phyloP scores from a whole-genome alignment of 352 stramenopile species.

The Globisporangium mamillatum region DNA sequence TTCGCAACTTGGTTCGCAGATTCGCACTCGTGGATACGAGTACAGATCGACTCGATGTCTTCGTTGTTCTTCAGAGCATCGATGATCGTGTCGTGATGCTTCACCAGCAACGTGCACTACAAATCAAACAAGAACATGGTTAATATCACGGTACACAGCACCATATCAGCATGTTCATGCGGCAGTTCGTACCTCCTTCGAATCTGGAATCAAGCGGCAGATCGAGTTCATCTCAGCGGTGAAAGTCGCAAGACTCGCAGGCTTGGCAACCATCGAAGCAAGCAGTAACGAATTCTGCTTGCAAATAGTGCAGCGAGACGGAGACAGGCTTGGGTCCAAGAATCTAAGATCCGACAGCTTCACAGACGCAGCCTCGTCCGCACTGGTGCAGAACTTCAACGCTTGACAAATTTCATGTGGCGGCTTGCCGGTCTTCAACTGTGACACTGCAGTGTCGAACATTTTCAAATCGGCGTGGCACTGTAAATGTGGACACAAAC shows the following conservation, averaged over 20 bases:
- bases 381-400: constrained; percentile 45
- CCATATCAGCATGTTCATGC: constrained; percentile 3
- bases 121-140: constrained; percentile 1
- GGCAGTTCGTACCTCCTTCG: constrained; percentile 27
- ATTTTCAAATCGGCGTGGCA: constrained; percentile 67
- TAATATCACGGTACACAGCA: not conserved
- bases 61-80: constrained; percentile 49
- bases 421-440: constrained; percentile 53
- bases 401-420: constrained; percentile 55
- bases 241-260: constrained; percentile 48
- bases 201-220: constrained; percentile 58
- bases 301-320: constrained; percentile 48
- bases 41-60: constrained; percentile 50
- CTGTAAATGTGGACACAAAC: constrained; percentile 19
- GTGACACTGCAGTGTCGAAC: constrained; percentile 51
- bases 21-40: constrained; percentile 40
- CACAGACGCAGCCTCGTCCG: constrained; percentile 18
- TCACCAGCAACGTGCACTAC: constrained; percentile 54
- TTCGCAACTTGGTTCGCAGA: constrained; percentile 9
- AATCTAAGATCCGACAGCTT: constrained; percentile 37
- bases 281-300: constrained; percentile 61
- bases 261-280: constrained; percentile 42
- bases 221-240: constrained; percentile 45
- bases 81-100: constrained; percentile 48
- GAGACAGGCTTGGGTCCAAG: constrained; percentile 34